phyloP scores from a whole-genome alignment of 768 basidiomycete species.

The Leucogyrophana mollusca region DNA sequence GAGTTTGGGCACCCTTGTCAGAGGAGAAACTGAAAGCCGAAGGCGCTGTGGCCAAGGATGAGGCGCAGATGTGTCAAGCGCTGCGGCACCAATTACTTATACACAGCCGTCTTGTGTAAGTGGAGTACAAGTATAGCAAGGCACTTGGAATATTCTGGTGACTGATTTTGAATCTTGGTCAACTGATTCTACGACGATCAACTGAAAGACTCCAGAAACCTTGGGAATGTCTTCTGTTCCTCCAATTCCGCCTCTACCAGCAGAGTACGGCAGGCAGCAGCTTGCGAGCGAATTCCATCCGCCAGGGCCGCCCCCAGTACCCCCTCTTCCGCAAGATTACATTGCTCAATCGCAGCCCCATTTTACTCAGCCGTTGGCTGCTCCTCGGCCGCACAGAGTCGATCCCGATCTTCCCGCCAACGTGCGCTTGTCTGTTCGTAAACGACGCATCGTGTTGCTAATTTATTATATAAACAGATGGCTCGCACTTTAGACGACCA shows the following conservation, averaged over 20 bases:
- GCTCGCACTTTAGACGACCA: conserved; percentile 60
- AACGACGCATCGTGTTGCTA: conserved; percentile 10
- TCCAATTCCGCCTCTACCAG: conserved; percentile 28
- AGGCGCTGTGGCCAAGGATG: too few species aligned
- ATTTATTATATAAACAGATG: conserved; percentile 47
- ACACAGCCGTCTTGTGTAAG: too few species aligned
- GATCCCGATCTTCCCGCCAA: conserved; percentile 62
- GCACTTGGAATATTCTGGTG: too few species aligned
- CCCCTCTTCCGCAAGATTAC: conserved; percentile 47
- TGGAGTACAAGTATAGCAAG: too few species aligned
- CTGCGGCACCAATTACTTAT: too few species aligned
- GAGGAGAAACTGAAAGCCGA: too few species aligned
- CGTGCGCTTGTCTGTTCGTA: conserved; percentile 38
- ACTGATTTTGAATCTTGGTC: too few species aligned
- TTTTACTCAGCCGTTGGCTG: conserved; percentile 55
- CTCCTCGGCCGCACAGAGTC: conserved; percentile 64
- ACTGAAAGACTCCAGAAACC: conserved; percentile 12
- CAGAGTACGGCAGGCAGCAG: conserved; percentile 11
- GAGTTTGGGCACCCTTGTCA: too few species aligned
- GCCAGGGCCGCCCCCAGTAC: conserved; percentile 43
- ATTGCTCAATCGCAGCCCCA: conserved; percentile 42
- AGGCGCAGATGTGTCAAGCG: too few species aligned
- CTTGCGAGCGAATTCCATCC: conserved; percentile 2
- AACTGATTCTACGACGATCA: too few species aligned
- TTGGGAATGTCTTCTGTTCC: conserved; percentile 25